Evolutionary conservation across 805 yeast species (phyloP).

Genomic region (Candida ipomoeae): DNA sequence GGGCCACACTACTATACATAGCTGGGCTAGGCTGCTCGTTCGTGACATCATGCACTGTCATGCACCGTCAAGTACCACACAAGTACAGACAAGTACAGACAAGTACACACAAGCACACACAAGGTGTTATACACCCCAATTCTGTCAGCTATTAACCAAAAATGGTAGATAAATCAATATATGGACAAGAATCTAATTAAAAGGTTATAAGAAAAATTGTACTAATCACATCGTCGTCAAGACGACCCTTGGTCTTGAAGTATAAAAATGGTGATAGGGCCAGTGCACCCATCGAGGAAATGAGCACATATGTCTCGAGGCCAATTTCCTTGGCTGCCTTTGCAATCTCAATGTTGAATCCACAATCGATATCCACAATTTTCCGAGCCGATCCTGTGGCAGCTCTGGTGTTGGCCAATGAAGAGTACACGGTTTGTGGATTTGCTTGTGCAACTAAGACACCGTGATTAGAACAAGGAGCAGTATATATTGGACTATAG

Average conservation of each 20-base stretch:
- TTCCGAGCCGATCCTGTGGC: constrained; percentile 61
- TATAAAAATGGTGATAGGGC: constrained; percentile 57
- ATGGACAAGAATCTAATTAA: constrained; percentile 25
- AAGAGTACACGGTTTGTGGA: constrained; percentile 12
- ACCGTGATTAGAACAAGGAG: constrained; percentile 43
- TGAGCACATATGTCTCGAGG: constrained; percentile 59
- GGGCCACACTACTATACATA: no score
- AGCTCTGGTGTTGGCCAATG: constrained; percentile 17
- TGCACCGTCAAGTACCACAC: no score
- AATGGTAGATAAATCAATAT: no score
- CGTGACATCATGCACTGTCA: no score
- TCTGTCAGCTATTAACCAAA: no score
- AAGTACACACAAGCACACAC: no score
- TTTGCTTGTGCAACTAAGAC: constrained; percentile 7
- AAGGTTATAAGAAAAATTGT: constrained; percentile 18
- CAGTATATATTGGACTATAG: no score
- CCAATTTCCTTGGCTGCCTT: constrained; percentile 70
- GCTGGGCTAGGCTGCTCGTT: no score
- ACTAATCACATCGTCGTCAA: constrained; percentile 58
- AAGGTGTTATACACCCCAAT: no score
- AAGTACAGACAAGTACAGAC: no score
- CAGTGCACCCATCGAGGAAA: constrained; percentile 63
- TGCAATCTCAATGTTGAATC: constrained; percentile 64
- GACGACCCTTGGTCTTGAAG: constrained; percentile 64
- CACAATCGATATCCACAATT: constrained; percentile 71